Conservation (phyloP, 768 basidiomycete genomes). For the Russula sp. region DNA sequence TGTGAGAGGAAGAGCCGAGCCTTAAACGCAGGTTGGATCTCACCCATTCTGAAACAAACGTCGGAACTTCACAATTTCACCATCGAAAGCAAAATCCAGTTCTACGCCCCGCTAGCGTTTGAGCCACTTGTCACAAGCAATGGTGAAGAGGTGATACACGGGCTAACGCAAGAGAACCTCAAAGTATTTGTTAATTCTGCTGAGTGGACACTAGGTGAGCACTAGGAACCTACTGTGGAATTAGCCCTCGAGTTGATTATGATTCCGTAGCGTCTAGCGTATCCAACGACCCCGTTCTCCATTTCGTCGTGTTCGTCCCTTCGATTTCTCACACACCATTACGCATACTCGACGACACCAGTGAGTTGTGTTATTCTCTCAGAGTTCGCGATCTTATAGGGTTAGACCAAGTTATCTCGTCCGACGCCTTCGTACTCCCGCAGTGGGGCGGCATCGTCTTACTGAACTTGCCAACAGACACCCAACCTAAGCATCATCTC, state of each 20-base stretch:
- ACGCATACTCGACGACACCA: conserved; percentile 50
- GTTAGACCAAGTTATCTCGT: conserved; percentile 44
- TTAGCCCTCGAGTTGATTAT: conserved; percentile 10
- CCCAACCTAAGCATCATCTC: conserved; percentile 33
- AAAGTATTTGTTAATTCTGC: conserved; percentile 95
- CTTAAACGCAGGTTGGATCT: conserved; percentile 52
- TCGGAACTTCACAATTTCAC: conserved; percentile 80
- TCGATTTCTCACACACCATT: conserved; percentile 63
- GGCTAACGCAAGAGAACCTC: conserved; percentile 73
- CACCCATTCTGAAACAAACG: conserved; percentile 57
- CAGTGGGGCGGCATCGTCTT: conserved; percentile 92
- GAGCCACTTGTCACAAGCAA: conserved; percentile 41
- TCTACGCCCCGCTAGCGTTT: conserved; percentile 85
- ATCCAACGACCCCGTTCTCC: conserved; percentile 89
- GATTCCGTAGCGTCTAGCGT: conserved; percentile 69
- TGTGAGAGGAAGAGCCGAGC: conserved; percentile 9
- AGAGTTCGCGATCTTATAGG: not conserved
- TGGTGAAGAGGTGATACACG: conserved; percentile 39
- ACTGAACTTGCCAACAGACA: conserved; percentile 47
- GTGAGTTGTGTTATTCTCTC: conserved; percentile 30
- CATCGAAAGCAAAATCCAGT: conserved; percentile 91
- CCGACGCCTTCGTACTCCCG: conserved; percentile 78
- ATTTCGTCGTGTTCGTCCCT: conserved; percentile 88
- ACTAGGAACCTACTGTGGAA: not conserved
- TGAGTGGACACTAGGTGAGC: conserved; percentile 86